Evolutionary conservation across 2,329 filamentous ascomycete species (phyloP).

Genomic region (Cryphonectria radicalis): DNA sequence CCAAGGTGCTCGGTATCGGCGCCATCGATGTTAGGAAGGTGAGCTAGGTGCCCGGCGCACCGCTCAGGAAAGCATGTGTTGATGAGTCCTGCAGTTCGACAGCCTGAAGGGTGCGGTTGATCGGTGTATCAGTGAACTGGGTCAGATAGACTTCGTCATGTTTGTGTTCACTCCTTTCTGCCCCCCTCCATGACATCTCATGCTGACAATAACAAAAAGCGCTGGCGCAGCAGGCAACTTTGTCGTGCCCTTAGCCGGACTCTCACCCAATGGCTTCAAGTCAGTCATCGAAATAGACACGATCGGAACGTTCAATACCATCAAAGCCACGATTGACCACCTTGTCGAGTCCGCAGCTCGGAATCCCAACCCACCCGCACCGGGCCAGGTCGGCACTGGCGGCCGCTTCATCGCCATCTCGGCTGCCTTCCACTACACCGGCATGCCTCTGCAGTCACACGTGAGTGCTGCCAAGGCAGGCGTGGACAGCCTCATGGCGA

Average conservation of each 20-base stretch:
- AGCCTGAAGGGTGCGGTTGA: conserved; percentile 75
- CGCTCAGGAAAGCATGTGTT: not conserved
- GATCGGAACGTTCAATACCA: conserved; percentile 89
- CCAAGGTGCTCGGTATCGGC: conserved; percentile 86
- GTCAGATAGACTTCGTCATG: conserved; percentile 91
- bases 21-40: conserved; percentile 77
- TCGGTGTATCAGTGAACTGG: conserved; percentile 79
- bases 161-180: conserved; percentile 46
- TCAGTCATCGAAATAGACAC: conserved; percentile 96
- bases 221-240: conserved; percentile 97
- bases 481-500: conserved; percentile 81
- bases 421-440: conserved; percentile 89
- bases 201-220: conserved; percentile 47
- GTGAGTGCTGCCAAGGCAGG: conserved; percentile 91
- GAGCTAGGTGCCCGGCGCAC: conserved; percentile 34
- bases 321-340: conserved; percentile 88
- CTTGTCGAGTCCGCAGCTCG: conserved; percentile 74
- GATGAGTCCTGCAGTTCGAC: conserved; percentile 51
- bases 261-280: conserved; percentile 90
- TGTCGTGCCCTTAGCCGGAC: conserved; percentile 78
- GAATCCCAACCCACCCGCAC: conserved; percentile 61
- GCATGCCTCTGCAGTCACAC: conserved; percentile 83
- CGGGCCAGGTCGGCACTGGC: conserved; percentile 63
- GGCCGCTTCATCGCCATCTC: conserved; percentile 90
- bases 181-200: not conserved